phyloP scores from a whole-genome alignment of 2,329 filamentous ascomycete species.

The Purpureocillium takamizusanense region DNA sequence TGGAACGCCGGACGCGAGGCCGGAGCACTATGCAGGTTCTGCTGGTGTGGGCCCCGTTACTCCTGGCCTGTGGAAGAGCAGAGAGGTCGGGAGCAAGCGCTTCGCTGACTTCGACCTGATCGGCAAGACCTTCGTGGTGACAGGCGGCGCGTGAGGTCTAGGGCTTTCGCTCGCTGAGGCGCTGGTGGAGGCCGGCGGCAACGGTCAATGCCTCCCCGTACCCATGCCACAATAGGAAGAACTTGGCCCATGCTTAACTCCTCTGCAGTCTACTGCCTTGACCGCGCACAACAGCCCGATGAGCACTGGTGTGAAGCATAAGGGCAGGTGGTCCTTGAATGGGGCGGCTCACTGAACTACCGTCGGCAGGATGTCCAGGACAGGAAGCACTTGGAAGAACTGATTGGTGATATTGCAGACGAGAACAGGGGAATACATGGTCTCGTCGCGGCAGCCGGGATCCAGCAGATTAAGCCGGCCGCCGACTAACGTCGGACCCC shows the following conservation, averaged over 20 bases:
- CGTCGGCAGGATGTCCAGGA: too few species aligned
- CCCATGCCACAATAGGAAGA: too few species aligned
- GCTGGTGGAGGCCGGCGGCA: conserved; percentile 66
- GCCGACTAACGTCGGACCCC: conserved; percentile 50
- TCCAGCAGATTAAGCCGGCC: conserved; percentile 59
- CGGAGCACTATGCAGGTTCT: too few species aligned
- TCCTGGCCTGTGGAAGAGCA: neutral
- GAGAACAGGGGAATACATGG: conserved; percentile 55
- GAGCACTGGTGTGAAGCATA: conserved; percentile 51
- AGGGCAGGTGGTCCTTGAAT: too few species aligned
- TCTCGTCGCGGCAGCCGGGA: conserved; percentile 58
- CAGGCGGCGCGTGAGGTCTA: conserved; percentile 62
- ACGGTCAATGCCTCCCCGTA: conserved; percentile 32
- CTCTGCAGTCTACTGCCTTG: conserved; percentile 53
- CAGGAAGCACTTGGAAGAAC: too few species aligned
- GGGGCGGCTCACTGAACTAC: too few species aligned
- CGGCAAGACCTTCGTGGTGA: conserved; percentile 61
- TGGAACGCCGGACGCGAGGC: too few species aligned
- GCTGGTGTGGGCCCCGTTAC: too few species aligned
- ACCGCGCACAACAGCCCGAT: conserved; percentile 38
- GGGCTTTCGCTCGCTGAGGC: conserved; percentile 68
- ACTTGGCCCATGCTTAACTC: too few species aligned
- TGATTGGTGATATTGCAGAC: too few species aligned
- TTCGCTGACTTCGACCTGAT: conserved; percentile 61
- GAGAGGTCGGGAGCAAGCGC: conserved; percentile 21